Base-by-base conservation (phyloP, 106 monocot genomes). In the Acorus calamus region DNA sequence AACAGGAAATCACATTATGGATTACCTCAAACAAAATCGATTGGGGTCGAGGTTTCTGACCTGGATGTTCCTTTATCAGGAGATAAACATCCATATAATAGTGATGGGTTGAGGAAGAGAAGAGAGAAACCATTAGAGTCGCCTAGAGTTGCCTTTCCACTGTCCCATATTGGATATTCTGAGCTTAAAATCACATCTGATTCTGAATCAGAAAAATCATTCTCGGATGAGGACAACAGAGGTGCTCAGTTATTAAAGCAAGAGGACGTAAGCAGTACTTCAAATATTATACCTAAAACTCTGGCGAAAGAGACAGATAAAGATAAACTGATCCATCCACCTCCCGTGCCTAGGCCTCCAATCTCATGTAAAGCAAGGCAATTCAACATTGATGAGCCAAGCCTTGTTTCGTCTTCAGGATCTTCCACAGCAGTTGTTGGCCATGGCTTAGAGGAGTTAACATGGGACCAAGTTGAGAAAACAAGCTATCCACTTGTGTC, bases 181-280 rank as follows among this genome's bases (percentile, higher is more conserved):
- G 70, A 79, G 52, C 63, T 74, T 69, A 82, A 82, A 48, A 53
- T 79, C 56, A 74, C 59, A 6, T 79, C 82, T 50, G 82, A 79
- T 42, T 70, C 86, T 46, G 82, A 82, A 47, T 73, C 76, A 42
- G 82, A 86, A 60, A 44, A 54, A 9, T 71, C 56, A 46, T 62
- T 63, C 41, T 66, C 68, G 46, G 78, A 77, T 65, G 72, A 73
- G 52, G 83, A 77, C 52, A 67, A 76, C 13, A 58, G 58, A 66
- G 43, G 49, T 49, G 43, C 56, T 55, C 44, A 28, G 28, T 28
- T 1, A 28, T 28, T 59, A 54, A 59, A 53, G n/a, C 50, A 11
- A 50, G 66, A 76, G n/a, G 44, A 28, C 50, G 54, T 56, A 14
- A 14, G 10, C 11, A 41, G 52, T 44, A 46, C 8, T 11, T 2